phyloP scores from a whole-genome alignment of 495 filamentous ascomycete species.

The Trichocladium uniseriatum region DNA sequence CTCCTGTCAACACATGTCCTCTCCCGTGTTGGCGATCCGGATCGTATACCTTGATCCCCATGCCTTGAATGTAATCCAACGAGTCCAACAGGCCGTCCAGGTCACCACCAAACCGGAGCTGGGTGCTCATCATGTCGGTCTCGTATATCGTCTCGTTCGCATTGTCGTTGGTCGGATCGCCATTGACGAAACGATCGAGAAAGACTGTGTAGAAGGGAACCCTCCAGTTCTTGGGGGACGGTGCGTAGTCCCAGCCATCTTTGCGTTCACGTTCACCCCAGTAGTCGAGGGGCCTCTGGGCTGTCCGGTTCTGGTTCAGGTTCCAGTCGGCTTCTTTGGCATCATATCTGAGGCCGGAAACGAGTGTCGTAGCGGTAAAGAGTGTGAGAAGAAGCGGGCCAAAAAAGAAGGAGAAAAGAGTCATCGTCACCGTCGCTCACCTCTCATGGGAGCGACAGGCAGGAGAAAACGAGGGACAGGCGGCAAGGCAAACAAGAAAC shows the following conservation, averaged over 20 bases:
- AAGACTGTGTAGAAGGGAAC: slow-evolving; percentile 66
- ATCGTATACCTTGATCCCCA: slow-evolving; percentile 51
- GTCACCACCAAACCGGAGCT: slow-evolving; percentile 69
- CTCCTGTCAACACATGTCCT: background rate
- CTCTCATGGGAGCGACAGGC: slow-evolving; percentile 28
- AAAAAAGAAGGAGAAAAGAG: slow-evolving; percentile 25
- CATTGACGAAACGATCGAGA: slow-evolving; percentile 63
- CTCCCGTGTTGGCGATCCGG: background rate
- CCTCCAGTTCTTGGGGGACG: slow-evolving; percentile 60
- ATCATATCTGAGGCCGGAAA: slow-evolving; percentile 46
- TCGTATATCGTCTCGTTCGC: slow-evolving; percentile 60
- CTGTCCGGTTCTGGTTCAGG: slow-evolving; percentile 53
- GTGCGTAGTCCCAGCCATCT: slow-evolving; percentile 43
- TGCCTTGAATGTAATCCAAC: slow-evolving; percentile 64
- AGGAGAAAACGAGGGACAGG: slow-evolving; percentile 21
- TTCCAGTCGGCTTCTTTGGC: slow-evolving; percentile 47
- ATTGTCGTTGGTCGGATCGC: slow-evolving; percentile 63
- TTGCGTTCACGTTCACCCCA: slow-evolving; percentile 46
- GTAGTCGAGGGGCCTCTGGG: slow-evolving; percentile 52
- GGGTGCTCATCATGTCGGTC: slow-evolving; percentile 57
- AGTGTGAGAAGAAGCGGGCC: slow-evolving; percentile 19
- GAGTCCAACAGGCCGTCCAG: slow-evolving; percentile 54
- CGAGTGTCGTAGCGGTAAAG: slow-evolving; percentile 19
- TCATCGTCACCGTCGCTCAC: slow-evolving; percentile 26
- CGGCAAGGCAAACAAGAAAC: slow-evolving; percentile 12